Conservation (phyloP, 75 land plant species). For the Cryptomeria japonica region DNA sequence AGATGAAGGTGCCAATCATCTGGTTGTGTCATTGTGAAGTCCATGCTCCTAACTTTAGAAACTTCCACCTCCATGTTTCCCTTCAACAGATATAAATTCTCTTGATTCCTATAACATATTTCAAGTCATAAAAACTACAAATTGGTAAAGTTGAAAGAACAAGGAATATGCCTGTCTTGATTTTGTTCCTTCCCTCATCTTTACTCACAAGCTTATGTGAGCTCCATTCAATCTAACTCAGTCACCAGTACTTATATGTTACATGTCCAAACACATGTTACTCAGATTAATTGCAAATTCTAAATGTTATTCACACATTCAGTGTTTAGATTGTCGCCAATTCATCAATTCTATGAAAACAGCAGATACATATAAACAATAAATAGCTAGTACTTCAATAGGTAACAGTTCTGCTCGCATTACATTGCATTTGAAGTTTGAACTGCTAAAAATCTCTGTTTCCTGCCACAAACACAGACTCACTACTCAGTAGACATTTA, state of each 20-base stretch:
- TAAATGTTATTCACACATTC: not conserved
- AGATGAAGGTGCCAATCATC: constrained; percentile 99
- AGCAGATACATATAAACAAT: not conserved
- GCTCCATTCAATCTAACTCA: not conserved
- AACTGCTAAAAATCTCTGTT: not conserved
- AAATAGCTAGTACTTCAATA: not conserved
- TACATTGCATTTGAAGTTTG: not conserved
- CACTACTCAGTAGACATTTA: not conserved
- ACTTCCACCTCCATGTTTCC: not conserved
- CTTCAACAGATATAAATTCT: not conserved
- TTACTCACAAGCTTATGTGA: not conserved
- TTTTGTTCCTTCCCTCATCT: not conserved
- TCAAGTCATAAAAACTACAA: not conserved
- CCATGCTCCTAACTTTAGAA: constrained; percentile 23
- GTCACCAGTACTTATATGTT: not conserved
- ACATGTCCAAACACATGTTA: not conserved
- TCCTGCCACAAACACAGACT: not conserved
- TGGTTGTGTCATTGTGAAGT: constrained; percentile 71
- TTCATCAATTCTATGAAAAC: not conserved
- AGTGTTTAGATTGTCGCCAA: not conserved
- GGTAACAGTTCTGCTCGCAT: not conserved
- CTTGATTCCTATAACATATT: not conserved
- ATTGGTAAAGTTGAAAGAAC: not conserved
- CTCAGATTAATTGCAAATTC: not conserved
- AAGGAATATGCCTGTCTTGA: not conserved